These are phyloP conservation scores for Clonostachys solani DNA, from an alignment of 2,329 filamentous ascomycete genomes.

Conservation along the genomic window DNA sequence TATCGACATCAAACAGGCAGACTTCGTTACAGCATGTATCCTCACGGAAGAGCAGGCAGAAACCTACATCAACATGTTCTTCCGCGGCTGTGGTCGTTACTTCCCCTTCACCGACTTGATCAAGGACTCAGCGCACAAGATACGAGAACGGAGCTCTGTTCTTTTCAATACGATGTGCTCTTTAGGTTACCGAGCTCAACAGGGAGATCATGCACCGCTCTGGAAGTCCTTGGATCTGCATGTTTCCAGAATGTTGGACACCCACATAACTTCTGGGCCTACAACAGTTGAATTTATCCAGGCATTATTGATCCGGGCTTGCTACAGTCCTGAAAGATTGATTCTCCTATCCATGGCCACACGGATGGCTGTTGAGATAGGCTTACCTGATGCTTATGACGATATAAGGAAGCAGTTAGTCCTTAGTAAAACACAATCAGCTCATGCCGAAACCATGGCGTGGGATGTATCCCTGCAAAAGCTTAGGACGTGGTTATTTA, in stretches of 20 bases:
- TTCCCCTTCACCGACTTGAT: conserved; percentile 16
- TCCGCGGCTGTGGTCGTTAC: conserved; percentile 16
- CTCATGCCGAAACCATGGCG: conserved; percentile 23
- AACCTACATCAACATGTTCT: conserved; percentile 14
- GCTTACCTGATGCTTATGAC: conserved; percentile 36
- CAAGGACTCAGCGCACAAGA: conserved; percentile 37
- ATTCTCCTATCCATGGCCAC: conserved; percentile 43
- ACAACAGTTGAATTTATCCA: conserved; percentile 42
- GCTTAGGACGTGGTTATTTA: conserved; percentile 44
- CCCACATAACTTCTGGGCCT: conserved; percentile 14
- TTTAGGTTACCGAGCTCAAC: conserved; percentile 40
- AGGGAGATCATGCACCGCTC: conserved; percentile 27
- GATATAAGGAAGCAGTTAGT: conserved; percentile 19
- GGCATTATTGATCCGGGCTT: conserved; percentile 44
- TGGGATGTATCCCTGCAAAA: conserved; percentile 7
- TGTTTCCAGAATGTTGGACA: conserved; percentile 35
- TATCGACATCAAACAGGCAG: background rate
- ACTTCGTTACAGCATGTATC: conserved; percentile 12
- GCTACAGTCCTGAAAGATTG: conserved; percentile 47
- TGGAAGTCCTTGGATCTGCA: conserved; percentile 37
- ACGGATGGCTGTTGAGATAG: conserved; percentile 43
- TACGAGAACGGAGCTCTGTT: conserved; percentile 41
- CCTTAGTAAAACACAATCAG: background rate
- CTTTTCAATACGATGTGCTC: conserved; percentile 47
- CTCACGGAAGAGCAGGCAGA: conserved; percentile 12